Base-by-base conservation (phyloP, 1,284 basidiomycete genomes). In the Leccinum subrobustum region DNA sequence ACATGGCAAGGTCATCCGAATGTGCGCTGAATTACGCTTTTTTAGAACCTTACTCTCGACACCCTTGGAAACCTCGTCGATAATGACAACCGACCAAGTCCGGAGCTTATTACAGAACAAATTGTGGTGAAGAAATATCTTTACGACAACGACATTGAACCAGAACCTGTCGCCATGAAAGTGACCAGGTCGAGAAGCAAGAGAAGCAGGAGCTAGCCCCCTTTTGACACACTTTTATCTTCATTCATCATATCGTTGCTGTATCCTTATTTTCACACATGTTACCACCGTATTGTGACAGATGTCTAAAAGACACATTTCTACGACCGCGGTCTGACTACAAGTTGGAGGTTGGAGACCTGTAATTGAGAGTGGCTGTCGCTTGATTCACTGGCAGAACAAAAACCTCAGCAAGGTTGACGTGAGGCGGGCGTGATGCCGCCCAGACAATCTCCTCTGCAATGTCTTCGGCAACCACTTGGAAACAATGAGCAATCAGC, bases 361-460 rank as follows among this genome's bases (percentile, higher is more conserved):
- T 73, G 57, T 73, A 66, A 50, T 60, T 76, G 29, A 76, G n/a
- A 50, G 80, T 85, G 25, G 90, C 83, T 63, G 83, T 81, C 31
- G 92, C 92, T 77, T 94, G 92, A 73, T 92, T 92, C 33, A 91
- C 88, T 2, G 91, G 91, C 65, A 92, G 83, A 53, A 94, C 83
- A 64, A 87, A 85, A 14, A 91, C 76, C 71, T 93, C 89, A 2
- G 92, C 93, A 53, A 95, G 81, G 71, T 95, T 93, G 55, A 95
- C 91, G 70, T 95, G 93, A 29, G 90, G 81, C 20, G 93, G 93
- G 33, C 95, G 88, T 12, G 89, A 83, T 18, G 96, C 95, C 18
- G 89, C 88, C 95, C 95, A 99, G 11, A 98, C 95, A 69, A 99
- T 96, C 76, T 99, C 95, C 76, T 99, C 96, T 1, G 96, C 96